A percentile compares a stretch with the other conserved stretches of the same genome.
phyloP scores from a whole-genome alignment of 495 filamentous ascomycete species.

The Aspergillus conjunctus region DNA sequence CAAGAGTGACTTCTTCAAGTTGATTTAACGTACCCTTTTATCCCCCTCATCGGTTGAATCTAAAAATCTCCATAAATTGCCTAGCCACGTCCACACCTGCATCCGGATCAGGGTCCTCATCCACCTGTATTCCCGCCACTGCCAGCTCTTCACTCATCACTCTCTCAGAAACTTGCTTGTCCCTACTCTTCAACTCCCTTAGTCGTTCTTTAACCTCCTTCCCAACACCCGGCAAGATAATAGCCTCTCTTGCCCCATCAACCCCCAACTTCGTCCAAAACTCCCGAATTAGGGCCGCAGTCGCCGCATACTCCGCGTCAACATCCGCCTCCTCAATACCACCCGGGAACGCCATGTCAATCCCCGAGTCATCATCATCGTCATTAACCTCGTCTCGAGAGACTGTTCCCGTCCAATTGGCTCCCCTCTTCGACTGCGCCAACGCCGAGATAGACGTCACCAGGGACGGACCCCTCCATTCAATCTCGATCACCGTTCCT shows the following conservation, averaged over 20 bases:
- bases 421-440: conserved; percentile 7
- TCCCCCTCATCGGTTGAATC: conserved; percentile 44
- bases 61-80: conserved; percentile 52
- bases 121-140: conserved; percentile 14
- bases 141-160: conserved; percentile 1
- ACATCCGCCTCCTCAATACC: conserved; percentile 42
- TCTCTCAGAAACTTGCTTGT: conserved; percentile 1
- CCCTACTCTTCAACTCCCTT: conserved; percentile 24
- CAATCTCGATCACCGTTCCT: conserved; percentile 48
- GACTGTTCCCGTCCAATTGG: background rate
- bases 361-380: conserved; percentile 31
- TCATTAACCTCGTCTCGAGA: conserved; percentile 15
- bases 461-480: conserved; percentile 47
- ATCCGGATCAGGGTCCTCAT: conserved; percentile 41
- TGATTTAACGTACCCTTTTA: background rate
- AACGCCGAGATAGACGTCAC: conserved; percentile 31
- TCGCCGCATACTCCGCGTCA: conserved; percentile 45
- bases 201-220: conserved; percentile 42
- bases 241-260: conserved; percentile 43
- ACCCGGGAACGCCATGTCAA: conserved; percentile 35
- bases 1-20: background rate
- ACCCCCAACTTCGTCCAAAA: conserved; percentile 44
- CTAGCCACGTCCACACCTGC: conserved; percentile 49
- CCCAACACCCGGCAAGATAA: conserved; percentile 45
- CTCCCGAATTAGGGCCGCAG: conserved; percentile 44